A percentile compares a stretch with the other conserved stretches of the same genome.
Conservation (phyloP, 1,284 basidiomycete species). For the Vanrija sp. region DNA sequence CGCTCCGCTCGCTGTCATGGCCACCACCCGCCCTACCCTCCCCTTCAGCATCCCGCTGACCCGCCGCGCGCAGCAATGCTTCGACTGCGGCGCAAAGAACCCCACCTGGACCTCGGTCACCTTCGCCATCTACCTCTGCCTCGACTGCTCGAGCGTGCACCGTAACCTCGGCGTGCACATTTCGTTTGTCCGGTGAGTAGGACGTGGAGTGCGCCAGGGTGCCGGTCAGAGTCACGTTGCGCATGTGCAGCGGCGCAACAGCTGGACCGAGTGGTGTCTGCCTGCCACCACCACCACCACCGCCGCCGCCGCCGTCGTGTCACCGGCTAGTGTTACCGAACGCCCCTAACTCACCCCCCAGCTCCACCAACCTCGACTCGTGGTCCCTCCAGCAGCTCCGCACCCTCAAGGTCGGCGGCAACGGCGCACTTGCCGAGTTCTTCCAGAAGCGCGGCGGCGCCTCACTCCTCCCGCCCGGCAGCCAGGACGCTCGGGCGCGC, state of each 20-base stretch:
- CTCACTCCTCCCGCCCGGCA: constrained; percentile 59
- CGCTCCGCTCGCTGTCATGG: not conserved
- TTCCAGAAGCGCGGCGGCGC: constrained; percentile 81
- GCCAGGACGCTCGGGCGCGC: constrained; percentile 80
- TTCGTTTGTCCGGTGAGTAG: constrained; percentile 83
- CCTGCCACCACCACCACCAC: too few species aligned
- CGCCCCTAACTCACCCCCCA: constrained; percentile 39
- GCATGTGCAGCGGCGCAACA: not conserved
- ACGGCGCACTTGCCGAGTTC: constrained; percentile 82
- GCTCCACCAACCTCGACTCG: constrained; percentile 93
- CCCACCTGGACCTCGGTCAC: constrained; percentile 97
- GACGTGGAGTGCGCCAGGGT: not conserved
- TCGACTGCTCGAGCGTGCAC: constrained; percentile 94
- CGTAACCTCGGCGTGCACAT: constrained; percentile 98
- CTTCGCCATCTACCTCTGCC: constrained; percentile 94
- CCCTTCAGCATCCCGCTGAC: too few species aligned
- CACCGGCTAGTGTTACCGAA: not conserved
- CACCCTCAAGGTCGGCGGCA: constrained; percentile 95
- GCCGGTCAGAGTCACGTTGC: too few species aligned
- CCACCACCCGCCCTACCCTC: not conserved
- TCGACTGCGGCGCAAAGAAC: constrained; percentile 94
- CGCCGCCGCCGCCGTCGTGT: not conserved
- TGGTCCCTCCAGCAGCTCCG: constrained; percentile 91
- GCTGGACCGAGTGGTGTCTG: too few species aligned
- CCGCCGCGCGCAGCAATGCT: constrained; percentile 66